These are phyloP conservation scores for Cyclostephanos tholiformis DNA, from an alignment of 108 stramenopile genomes.

Conservation along the genomic window DNA sequence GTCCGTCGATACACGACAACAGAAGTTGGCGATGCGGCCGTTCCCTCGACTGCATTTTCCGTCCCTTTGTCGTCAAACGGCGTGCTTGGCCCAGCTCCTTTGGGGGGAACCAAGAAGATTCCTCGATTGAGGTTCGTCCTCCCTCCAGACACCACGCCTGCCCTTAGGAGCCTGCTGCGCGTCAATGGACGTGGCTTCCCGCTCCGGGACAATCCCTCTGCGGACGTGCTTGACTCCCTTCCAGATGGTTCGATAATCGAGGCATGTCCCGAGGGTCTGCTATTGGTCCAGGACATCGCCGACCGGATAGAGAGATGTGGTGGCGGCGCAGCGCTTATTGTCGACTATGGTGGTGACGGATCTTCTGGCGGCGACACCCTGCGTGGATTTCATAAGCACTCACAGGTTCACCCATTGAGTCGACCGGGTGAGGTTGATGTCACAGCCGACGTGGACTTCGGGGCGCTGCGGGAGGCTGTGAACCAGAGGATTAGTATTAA, in stretches of 20 bases:
- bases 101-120: slow-evolving; percentile 25
- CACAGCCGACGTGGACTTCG: slow-evolving; percentile 98
- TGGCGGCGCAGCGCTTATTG: slow-evolving; percentile 90
- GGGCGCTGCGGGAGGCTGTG: slow-evolving; percentile 74
- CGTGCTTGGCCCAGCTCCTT: neutral
- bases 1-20: slow-evolving; percentile 28
- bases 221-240: slow-evolving; percentile 24
- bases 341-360: slow-evolving; percentile 96
- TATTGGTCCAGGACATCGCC: slow-evolving; percentile 88
- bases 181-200: slow-evolving; percentile 47
- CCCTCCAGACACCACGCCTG: slow-evolving; percentile 79
- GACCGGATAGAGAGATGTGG: slow-evolving; percentile 60
- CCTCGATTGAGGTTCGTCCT: slow-evolving; percentile 85
- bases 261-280: slow-evolving; percentile 90
- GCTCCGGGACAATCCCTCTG: slow-evolving; percentile 33
- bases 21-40: neutral
- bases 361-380: slow-evolving; percentile 76
- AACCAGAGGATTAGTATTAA: slow-evolving; percentile 39
- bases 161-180: slow-evolving; percentile 65
- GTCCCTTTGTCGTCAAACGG: neutral
- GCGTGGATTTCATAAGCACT: slow-evolving; percentile 89
- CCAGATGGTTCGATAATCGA: slow-evolving; percentile 85
- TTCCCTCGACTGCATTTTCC: slow-evolving; percentile 7
- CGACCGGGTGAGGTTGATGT: slow-evolving; percentile 93
- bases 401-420: slow-evolving; percentile 82